These are phyloP conservation scores for Monoraphidium neglectum DNA, from an alignment of 139 green algal genomes.

Conservation along the genomic window DNA sequence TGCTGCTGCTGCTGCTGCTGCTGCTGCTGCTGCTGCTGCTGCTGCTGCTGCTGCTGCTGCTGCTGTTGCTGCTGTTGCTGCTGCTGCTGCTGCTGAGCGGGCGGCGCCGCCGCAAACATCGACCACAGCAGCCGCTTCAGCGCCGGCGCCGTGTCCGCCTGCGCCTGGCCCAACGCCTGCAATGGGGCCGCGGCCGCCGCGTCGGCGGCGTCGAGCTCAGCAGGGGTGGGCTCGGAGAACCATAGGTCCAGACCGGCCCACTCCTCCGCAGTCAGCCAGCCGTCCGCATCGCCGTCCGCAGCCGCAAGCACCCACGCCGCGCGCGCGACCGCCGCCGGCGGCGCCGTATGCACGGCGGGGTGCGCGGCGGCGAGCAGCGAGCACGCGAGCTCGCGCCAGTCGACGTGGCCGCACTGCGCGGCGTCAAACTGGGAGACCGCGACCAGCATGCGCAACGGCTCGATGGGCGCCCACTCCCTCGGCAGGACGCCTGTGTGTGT, in stretches of 20 bases:
- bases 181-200: background rate
- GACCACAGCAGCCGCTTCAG: constrained; percentile 56
- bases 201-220: background rate
- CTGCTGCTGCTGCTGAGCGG: constrained; percentile 5
- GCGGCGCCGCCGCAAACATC: constrained; percentile 28
- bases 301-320: constrained; percentile 13
- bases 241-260: constrained; percentile 47
- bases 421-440: constrained; percentile 52
- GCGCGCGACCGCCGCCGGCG: constrained; percentile 11
- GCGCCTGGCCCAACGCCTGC: background rate
- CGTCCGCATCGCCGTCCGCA: constrained; percentile 34
- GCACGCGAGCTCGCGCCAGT: constrained; percentile 61
- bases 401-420: constrained; percentile 44
- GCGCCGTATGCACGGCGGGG: constrained; percentile 36
- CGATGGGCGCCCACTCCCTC: constrained; percentile 6
- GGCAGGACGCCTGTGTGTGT: constrained; percentile 17
- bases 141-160: background rate
- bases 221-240: constrained; percentile 41
- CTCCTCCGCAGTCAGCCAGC: constrained; percentile 45
- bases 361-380: constrained; percentile 44
- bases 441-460: constrained; percentile 20
- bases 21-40: background rate
- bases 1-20: background rate
- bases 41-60: background rate
- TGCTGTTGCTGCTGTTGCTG: background rate